Conservation (phyloP, 768 basidiomycete species). For the Xerocomellus dryophilus region DNA sequence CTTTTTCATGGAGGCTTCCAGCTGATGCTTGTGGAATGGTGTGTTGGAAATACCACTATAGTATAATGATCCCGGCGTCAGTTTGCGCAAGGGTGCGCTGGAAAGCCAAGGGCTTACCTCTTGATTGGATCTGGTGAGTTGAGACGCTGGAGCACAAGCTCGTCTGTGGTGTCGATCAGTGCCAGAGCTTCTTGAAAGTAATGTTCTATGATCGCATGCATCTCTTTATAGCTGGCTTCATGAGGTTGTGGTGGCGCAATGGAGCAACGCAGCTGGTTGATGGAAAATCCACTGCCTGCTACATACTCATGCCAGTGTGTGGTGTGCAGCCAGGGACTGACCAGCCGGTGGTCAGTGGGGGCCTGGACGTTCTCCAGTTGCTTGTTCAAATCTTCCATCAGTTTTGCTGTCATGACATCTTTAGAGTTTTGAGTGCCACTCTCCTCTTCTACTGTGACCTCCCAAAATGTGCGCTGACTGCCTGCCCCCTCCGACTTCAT, state of each 20-base stretch:
- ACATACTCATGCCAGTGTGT: neutral
- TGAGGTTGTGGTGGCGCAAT: neutral
- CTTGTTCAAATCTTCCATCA: neutral
- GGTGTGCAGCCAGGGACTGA: neutral
- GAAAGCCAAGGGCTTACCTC: neutral
- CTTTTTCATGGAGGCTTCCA: constrained; percentile 1
- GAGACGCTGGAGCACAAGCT: constrained; percentile 6
- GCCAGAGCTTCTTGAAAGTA: constrained; percentile 1
- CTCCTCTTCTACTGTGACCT: too few relatives aligned
- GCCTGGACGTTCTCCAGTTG: neutral
- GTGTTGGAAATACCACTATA: constrained; percentile 21
- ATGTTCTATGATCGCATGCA: fast-evolving
- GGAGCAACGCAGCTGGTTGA: fast-evolving
- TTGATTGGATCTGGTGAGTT: constrained; percentile 10
- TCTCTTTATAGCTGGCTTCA: neutral
- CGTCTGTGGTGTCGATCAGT: neutral
- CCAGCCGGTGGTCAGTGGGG: fast-evolving
- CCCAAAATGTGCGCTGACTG: neutral
- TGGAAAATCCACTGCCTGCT: fast-evolving
- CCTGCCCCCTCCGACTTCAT: neutral
- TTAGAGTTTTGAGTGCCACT: too few relatives aligned
- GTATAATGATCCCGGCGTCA: neutral
- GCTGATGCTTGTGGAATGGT: constrained; percentile 21
- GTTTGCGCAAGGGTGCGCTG: too few relatives aligned
- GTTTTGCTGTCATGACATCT: too few relatives aligned